Percentiles rank a stretch among this genome's conserved stretches.
phyloP scores from a whole-genome alignment of 495 filamentous ascomycete genomes.

The Talaromyces trachyspermus region DNA sequence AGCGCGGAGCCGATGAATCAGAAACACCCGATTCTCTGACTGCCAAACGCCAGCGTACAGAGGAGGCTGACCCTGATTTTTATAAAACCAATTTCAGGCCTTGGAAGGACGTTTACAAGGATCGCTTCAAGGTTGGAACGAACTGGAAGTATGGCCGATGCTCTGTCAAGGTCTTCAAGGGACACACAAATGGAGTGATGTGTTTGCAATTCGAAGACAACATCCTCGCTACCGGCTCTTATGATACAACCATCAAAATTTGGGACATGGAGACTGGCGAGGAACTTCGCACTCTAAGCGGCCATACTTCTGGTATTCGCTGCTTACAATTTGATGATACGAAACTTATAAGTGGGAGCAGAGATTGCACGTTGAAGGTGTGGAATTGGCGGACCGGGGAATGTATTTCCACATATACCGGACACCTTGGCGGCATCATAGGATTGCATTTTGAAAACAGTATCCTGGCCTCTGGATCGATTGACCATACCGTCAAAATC shows the following conservation, averaged over 20 bases:
- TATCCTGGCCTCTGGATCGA: slow-evolving; percentile 78
- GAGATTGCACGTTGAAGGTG: slow-evolving; percentile 75
- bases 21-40: slow-evolving; percentile 13
- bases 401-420: slow-evolving; percentile 71
- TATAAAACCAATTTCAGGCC: slow-evolving; percentile 52
- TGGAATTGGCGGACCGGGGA: slow-evolving; percentile 97
- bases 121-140: slow-evolving; percentile 80
- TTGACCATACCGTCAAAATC: slow-evolving; percentile 84
- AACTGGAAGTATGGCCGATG: slow-evolving; percentile 96
- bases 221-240: slow-evolving; percentile 88
- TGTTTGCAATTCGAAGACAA: slow-evolving; percentile 93
- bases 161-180: slow-evolving; percentile 70
- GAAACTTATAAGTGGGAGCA: slow-evolving; percentile 76
- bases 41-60: slow-evolving; percentile 30
- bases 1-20: slow-evolving; percentile 17
- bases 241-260: slow-evolving; percentile 89
- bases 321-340: slow-evolving; percentile 89
- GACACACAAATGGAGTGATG: slow-evolving; percentile 91
- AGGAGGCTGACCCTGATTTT: slow-evolving; percentile 31
- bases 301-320: slow-evolving; percentile 75
- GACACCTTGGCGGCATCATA: slow-evolving; percentile 75
- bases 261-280: slow-evolving; percentile 89
- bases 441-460: slow-evolving; percentile 77
- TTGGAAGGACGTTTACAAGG: slow-evolving; percentile 91
- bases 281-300: slow-evolving; percentile 71